Base-by-base conservation (phyloP, 2,329 filamentous ascomycete genomes). In the Arthrobotrys iridis region DNA sequence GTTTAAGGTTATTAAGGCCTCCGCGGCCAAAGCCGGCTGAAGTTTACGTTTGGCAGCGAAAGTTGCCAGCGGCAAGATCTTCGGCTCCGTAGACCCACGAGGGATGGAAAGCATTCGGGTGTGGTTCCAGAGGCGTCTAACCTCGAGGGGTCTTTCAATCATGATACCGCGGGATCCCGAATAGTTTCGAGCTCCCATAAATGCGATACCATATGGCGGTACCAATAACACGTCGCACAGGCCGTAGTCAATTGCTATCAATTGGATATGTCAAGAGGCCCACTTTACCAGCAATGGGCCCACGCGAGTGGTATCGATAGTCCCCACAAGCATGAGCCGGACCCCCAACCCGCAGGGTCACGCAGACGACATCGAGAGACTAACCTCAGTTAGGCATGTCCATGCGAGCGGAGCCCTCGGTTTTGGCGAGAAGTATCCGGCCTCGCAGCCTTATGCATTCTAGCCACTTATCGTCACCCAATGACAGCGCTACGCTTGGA, bases 251-350 rank as follows among this genome's bases (percentile, higher is more conserved):
- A 15, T n/a, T n/a, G n/a, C n/a, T n/a, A 33, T 33, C n/a, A 2
- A 52, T 24, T 55, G 48, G n/a, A 22, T 37, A 37, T n/a, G 7
- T 55, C 37, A 15, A 15, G 8, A 33, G 48, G n/a, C 30, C 48
- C 48, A 55, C 48, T 13, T 18, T 55, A 8, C n/a, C 26, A 55
- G 35, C 15, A 66, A 43, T 48, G 26, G 64, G 60, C 52, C 64
- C 57, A 71, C 66, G 66, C 66, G 58, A 63, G 45, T 24, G 65
- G 37, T 71, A 37, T 63, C 46, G 66, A 71, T 71, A 71, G 43
- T 62, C 58, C 33, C 58, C 55, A 33, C 33, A 30, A 24, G 13
- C 43, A 35, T 52, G n/a, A 68, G 58, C 43, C 35, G 24, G 15
- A 60, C 33, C 45, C 28, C 20, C 41, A 59, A 57, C 18, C 11